phyloP scores from a whole-genome alignment of 495 filamentous ascomycete genomes.

The Cladorrhinum samala region DNA sequence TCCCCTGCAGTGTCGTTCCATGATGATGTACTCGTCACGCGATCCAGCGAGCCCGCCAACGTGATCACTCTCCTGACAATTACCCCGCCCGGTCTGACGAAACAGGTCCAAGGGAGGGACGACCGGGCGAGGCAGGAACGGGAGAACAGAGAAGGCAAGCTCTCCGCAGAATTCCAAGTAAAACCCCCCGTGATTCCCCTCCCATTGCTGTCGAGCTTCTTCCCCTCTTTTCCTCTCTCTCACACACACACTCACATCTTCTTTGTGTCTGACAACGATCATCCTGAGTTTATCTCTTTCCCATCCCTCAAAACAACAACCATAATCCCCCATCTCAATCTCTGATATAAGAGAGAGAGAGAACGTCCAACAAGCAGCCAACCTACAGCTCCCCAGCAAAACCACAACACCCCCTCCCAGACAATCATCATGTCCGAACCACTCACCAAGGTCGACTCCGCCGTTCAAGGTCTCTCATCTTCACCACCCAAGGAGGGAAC shows the following conservation, averaged over 20 bases:
- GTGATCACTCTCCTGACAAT: constrained; percentile 24
- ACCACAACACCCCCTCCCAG: too few species aligned
- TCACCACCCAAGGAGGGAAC: constrained; percentile 56
- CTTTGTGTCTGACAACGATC: constrained; percentile 20
- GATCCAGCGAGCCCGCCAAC: constrained; percentile 23
- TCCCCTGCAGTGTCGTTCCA: constrained; percentile 22
- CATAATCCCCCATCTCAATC: background rate
- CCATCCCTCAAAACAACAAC: background rate
- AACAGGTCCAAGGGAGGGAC: constrained; percentile 13
- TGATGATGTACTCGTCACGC: constrained; percentile 35
- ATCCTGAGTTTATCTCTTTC: constrained; percentile 4
- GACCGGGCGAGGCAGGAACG: background rate
- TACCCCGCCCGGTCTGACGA: constrained; percentile 37
- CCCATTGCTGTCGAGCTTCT: constrained; percentile 2
- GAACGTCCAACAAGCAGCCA: background rate
- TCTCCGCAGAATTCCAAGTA: constrained; percentile 2
- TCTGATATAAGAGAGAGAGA: background rate
- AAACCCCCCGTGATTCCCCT: background rate
- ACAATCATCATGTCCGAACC: constrained; percentile 58
- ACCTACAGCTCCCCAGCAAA: constrained; percentile 4
- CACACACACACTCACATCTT: constrained; percentile 16
- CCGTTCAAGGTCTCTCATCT: constrained; percentile 69
- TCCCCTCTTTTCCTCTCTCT: constrained; percentile 11
- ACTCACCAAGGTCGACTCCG: constrained; percentile 81
- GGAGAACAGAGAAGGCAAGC: constrained; percentile 6